These are phyloP conservation scores for Oryza glumipatula DNA, from an alignment of 176 grass and related monocot species.

Conservation along the genomic window DNA sequence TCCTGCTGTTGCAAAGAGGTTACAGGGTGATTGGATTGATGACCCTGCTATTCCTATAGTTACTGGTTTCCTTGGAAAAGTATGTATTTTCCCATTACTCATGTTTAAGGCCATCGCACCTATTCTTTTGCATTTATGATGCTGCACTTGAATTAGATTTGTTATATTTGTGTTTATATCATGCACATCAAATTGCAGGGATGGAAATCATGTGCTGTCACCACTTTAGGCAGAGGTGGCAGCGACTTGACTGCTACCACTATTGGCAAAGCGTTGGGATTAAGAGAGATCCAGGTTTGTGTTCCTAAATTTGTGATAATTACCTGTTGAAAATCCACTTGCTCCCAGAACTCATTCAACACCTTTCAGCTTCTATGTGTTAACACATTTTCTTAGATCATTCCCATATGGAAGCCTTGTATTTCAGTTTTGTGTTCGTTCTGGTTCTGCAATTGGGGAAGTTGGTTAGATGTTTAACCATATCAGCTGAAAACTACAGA, in stretches of 20 bases:
- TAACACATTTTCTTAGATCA: not conserved
- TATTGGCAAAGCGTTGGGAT: slow-evolving; percentile 95
- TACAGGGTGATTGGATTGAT: slow-evolving; percentile 76
- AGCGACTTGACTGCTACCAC: slow-evolving; percentile 96
- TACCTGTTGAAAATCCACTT: not conserved
- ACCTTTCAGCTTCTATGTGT: not conserved
- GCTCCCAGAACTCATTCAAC: not conserved
- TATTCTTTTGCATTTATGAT: slow-evolving; percentile 3
- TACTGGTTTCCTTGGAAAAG: slow-evolving; percentile 98
- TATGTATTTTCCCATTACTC: slow-evolving; percentile 30
- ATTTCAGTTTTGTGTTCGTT: not conserved
- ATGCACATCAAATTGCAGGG: slow-evolving; percentile 54
- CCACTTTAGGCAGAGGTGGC: slow-evolving; percentile 94
- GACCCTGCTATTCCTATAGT: slow-evolving; percentile 88
- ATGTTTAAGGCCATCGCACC: not conserved
- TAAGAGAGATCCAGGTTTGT: slow-evolving; percentile 91
- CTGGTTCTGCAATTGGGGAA: not conserved
- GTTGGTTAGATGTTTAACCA: not conserved
- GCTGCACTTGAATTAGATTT: not conserved
- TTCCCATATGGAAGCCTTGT: slow-evolving; percentile 2
- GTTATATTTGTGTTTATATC: slow-evolving; percentile 15
- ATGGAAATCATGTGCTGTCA: slow-evolving; percentile 92
- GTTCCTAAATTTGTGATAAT: slow-evolving; percentile 27
- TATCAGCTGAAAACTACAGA: not conserved
- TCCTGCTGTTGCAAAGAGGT: slow-evolving; percentile 88